Evolutionary conservation across 2,329 filamentous ascomycete genomes (phyloP).

Genomic region (Botryotinia globosa): DNA sequence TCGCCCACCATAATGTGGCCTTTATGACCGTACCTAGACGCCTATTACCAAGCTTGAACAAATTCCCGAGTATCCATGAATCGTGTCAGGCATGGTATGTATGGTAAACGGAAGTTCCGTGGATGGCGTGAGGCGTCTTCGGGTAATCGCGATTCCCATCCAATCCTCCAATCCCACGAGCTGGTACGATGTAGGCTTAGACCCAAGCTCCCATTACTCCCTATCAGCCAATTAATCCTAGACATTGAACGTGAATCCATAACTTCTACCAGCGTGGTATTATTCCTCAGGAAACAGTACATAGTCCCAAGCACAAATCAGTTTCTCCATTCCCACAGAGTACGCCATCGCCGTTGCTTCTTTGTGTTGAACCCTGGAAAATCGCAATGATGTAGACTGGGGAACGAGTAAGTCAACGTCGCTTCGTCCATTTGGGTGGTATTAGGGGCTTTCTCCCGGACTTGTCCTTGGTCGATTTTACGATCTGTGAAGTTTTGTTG

Average conservation of each 20-base stretch:
- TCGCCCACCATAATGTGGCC: neutral
- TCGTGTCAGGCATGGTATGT: slow-evolving; percentile 1
- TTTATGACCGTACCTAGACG: neutral
- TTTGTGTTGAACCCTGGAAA: neutral
- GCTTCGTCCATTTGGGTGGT: neutral
- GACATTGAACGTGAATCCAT: neutral
- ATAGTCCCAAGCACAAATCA: slow-evolving; percentile 11
- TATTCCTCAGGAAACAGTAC: neutral
- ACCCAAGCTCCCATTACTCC: neutral
- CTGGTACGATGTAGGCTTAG: neutral
- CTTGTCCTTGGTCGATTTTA: slow-evolving; percentile 5
- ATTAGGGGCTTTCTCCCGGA: neutral
- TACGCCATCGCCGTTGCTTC: neutral
- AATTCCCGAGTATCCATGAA: slow-evolving; percentile 9
- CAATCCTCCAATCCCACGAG: neutral
- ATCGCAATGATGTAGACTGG: neutral
- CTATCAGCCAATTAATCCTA: neutral
- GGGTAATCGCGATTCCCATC: slow-evolving; percentile 2
- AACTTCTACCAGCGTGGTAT: neutral
- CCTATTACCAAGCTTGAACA: slow-evolving; percentile 2
- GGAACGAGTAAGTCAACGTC: neutral
- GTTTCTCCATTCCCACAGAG: neutral
- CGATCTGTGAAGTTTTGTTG: neutral
- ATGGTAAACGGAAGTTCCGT: neutral
- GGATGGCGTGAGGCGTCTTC: slow-evolving; percentile 5